Evolutionary conservation across 139 green algal genomes (phyloP), one percentile per base, ranked within the genome.

Genomic region (Chlamydomonas sp.): DNA sequence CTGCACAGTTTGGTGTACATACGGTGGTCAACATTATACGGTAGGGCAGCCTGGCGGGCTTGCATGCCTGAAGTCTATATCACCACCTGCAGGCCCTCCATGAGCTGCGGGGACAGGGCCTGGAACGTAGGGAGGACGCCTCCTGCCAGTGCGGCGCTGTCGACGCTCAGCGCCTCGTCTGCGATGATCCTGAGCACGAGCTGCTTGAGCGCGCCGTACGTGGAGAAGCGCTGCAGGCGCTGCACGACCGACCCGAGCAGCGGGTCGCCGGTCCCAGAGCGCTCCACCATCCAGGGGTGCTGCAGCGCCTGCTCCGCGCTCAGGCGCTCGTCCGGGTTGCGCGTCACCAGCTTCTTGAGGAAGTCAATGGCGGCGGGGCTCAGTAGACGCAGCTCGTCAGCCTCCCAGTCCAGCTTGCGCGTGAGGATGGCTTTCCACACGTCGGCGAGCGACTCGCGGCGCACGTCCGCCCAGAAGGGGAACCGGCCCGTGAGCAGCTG

Each of bases 151-250:
- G n/a, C n/a, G n/a, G n/a, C n/a, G n/a, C n/a, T n/a, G n/a, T 54
- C 43, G 13, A n/a, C n/a, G n/a, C n/a, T n/a, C n/a, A n/a, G 54
- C 13, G 92, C 75, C 57, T 95, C 89, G 29, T 91, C 83, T 1
- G 84, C 84, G 36, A 97, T 92, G 69, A 91, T 88, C 59, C 78
- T 80, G 38, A 97, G 83, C 70, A 96, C 89, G 60, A 95, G 36
- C 81, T 95, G 90, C 83, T 97, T 97, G 34, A 97, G 79, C 35
- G 86, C 79, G 33, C 84, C 84, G 69, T 95, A 96, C 0, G 90
- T 97, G 30, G 83, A 89, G 82, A 94, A 95, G 61, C 90, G 88
- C 83, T 97, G 91, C 75, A 97, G 82, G 30, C 91, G 81, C 82
- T 96, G 89, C 24, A 48, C 31, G 60, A 47, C 48, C 31, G 48